Conservation (phyloP, 768 basidiomycete genomes). For the Leccinum sublutescens region DNA sequence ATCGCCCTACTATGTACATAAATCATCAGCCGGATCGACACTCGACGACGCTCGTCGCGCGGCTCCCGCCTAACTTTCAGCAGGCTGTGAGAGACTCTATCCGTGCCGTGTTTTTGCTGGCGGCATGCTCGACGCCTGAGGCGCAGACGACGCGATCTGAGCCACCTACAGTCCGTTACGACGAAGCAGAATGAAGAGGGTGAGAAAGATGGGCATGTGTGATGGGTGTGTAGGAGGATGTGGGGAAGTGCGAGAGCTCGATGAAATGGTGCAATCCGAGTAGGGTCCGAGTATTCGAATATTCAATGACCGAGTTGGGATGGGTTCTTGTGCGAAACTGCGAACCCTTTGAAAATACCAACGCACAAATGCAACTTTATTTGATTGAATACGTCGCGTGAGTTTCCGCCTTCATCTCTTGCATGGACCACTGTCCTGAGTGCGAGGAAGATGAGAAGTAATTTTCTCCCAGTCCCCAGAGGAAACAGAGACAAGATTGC, state of each 20-base stretch:
- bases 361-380: not conserved
- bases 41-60: constrained; percentile 42
- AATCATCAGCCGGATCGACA: constrained; percentile 51
- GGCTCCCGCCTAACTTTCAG: constrained; percentile 42
- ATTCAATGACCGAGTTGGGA: not conserved
- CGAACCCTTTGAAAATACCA: not conserved
- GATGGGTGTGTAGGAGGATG: not conserved
- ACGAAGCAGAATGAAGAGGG: too few species aligned
- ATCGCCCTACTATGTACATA: constrained; percentile 23
- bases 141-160: too few species aligned
- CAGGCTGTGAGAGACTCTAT: constrained; percentile 49
- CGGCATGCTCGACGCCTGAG: constrained; percentile 41
- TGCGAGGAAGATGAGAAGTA: not conserved
- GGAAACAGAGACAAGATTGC: not conserved
- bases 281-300: not conserved
- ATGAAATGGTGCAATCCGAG: not conserved
- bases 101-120: constrained; percentile 51
- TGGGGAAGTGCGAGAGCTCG: not conserved
- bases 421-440: not conserved
- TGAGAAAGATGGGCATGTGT: too few species aligned
- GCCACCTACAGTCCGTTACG: too few species aligned
- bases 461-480: not conserved
- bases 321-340: not conserved
- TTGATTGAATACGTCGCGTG: not conserved
- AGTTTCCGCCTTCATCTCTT: not conserved